Base-by-base conservation (phyloP, 2,329 filamentous ascomycete species). In the Scedosporium minutisporum region DNA sequence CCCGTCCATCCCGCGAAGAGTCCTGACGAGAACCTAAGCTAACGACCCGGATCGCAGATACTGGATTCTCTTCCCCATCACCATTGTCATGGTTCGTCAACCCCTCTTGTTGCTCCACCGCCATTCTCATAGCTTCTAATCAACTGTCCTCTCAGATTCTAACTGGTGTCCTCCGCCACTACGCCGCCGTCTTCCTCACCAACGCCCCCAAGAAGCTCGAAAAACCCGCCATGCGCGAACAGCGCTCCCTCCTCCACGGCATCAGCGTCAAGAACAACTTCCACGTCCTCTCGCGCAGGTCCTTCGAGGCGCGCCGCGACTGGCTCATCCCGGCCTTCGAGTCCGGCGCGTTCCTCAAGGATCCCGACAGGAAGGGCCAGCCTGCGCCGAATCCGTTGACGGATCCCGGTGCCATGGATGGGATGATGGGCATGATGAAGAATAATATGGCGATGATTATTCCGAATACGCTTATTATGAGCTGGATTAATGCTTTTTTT, bases 351-450 rank as follows among this genome's bases (percentile, higher is more conserved):
- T 99, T 92, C 72, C 80, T 99, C 58, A 97, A 96, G 73, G 90
- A 96, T 66, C 93, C 92, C 1, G 90, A 95, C 62, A 85, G 82
- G 70, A 87, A 89, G 72, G 93, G 93, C 61, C 90, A 97, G 77
- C 89, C 92, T 3, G 88, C 92, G 21, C 86, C 91, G 44, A 99
- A 97, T 76, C 95, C 95, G 3, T 92, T 99, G 85, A 90, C 89
- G 10, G 95, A 99, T 74, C 96, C 96, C 23, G 89, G 89, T 58
- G 91, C 91, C 64, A 99, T 99, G 95, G 96, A 99, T 73, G 93
- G 93, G 68, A 99, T 99, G 95, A 99, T 99, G 95, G 93, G 95
- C 68, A 96, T 96, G 91, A 96, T 99, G 91, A 99, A 99, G 84
- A 93, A 93, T 63, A 96, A 99, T 73, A 96, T 99, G 90, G 93